Evolutionary conservation across 805 yeast genomes (phyloP).

Genomic region (Zygosaccharomyces lentus): DNA sequence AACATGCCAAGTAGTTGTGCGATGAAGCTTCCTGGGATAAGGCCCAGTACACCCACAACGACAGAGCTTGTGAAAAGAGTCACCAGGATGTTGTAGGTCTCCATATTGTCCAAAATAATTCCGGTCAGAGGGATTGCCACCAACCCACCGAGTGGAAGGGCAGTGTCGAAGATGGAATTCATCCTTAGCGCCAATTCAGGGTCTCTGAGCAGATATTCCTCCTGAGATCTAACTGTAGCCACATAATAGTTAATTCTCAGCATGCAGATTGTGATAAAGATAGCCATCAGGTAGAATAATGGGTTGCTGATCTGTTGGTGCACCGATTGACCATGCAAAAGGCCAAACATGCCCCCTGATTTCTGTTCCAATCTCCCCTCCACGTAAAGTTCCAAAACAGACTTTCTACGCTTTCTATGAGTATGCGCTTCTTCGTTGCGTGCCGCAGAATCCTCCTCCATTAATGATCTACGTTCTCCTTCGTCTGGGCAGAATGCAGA

Average conservation of each 20-base stretch:
- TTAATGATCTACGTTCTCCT: slow-evolving; percentile 34
- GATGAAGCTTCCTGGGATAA: slow-evolving; percentile 41
- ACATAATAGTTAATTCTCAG: slow-evolving; percentile 87
- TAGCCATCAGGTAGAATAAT: slow-evolving; percentile 76
- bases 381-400: slow-evolving; percentile 63
- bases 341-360: slow-evolving; percentile 69
- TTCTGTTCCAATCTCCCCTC: slow-evolving; percentile 49
- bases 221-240: slow-evolving; percentile 83
- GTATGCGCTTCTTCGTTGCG: slow-evolving; percentile 6
- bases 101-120: slow-evolving; percentile 64
- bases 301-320: slow-evolving; percentile 46
- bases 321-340: slow-evolving; percentile 61
- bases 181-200: slow-evolving; percentile 48
- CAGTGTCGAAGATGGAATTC: slow-evolving; percentile 77
- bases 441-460: slow-evolving; percentile 17
- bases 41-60: slow-evolving; percentile 66
- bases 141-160: slow-evolving; percentile 85
- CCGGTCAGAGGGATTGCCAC: slow-evolving; percentile 87
- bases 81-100: slow-evolving; percentile 53
- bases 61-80: slow-evolving; percentile 53
- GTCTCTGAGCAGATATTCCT: slow-evolving; percentile 59
- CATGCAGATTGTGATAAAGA: slow-evolving; percentile 85
- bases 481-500: slow-evolving; percentile 46
- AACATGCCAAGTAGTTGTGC: slow-evolving; percentile 67
- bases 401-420: slow-evolving; percentile 39